Conservation (phyloP, 1,284 basidiomycete species). For the Boletus hoseneyae region DNA sequence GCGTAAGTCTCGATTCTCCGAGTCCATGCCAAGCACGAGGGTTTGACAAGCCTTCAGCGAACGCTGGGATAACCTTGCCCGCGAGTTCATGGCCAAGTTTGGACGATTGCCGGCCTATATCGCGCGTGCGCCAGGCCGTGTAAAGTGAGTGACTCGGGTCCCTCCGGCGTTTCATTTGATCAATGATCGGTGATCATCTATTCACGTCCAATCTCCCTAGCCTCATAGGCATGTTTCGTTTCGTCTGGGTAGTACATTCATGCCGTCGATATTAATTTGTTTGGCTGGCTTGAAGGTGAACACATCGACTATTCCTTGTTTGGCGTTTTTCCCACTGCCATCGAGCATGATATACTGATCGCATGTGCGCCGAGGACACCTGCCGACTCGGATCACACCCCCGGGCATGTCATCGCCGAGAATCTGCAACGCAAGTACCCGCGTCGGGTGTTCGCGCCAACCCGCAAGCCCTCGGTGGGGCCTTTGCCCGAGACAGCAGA, state of each 20-base stretch:
- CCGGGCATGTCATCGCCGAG: constrained; percentile 56
- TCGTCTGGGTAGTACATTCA: background rate
- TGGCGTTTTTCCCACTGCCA: constrained; percentile 78
- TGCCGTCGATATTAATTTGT: background rate
- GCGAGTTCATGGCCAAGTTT: constrained; percentile 63
- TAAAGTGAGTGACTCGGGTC: constrained; percentile 58
- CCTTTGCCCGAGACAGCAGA: constrained; percentile 20
- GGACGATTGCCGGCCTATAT: constrained; percentile 68
- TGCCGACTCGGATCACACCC: constrained; percentile 26
- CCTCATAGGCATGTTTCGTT: constrained; percentile 30
- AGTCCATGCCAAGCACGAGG: background rate
- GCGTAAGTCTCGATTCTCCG: constrained; percentile 35
- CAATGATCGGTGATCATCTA: background rate
- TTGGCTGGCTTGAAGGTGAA: constrained; percentile 52
- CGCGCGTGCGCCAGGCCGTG: constrained; percentile 79
- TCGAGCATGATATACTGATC: constrained; percentile 83
- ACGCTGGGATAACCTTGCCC: constrained; percentile 64
- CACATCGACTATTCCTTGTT: constrained; percentile 87
- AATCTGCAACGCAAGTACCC: constrained; percentile 65
- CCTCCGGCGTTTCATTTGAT: background rate
- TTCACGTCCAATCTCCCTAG: constrained; percentile 14
- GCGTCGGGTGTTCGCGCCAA: constrained; percentile 55
- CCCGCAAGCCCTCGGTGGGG: constrained; percentile 27
- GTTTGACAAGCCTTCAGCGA: constrained; percentile 31
- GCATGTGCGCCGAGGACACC: constrained; percentile 61